phyloP scores from a whole-genome alignment of 2,329 filamentous ascomycete genomes.

The Alternaria sp. region DNA sequence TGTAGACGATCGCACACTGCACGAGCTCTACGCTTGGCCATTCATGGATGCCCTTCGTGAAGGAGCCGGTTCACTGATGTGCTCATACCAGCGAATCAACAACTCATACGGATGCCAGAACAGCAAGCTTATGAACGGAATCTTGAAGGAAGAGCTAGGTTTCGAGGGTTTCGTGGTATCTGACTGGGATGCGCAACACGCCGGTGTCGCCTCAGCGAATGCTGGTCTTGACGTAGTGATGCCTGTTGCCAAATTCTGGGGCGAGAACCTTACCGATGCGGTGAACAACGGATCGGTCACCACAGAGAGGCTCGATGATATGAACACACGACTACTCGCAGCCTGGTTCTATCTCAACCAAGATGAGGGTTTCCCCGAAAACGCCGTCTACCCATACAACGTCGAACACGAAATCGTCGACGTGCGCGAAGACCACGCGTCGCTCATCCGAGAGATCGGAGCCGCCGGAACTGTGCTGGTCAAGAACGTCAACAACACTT shows the following conservation, averaged over 20 bases:
- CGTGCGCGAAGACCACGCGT: conserved; percentile 51
- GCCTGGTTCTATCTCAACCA: conserved; percentile 46
- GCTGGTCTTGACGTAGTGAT: conserved; percentile 58
- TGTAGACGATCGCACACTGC: conserved; percentile 68
- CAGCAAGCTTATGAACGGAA: conserved; percentile 54
- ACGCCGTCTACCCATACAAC: conserved; percentile 30
- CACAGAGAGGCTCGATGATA: conserved; percentile 34
- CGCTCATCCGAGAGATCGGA: conserved; percentile 50
- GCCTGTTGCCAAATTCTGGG: conserved; percentile 42
- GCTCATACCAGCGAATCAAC: conserved; percentile 51
- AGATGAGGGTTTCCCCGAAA: conserved; percentile 42
- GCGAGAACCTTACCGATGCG: conserved; percentile 36
- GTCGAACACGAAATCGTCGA: conserved; percentile 53
- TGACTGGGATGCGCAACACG: conserved; percentile 56
- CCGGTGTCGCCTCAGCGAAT: conserved; percentile 52
- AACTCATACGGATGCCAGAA: conserved; percentile 44
- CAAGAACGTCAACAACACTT: conserved; percentile 61
- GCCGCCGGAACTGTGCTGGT: conserved; percentile 50
- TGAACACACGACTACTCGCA: conserved; percentile 39
- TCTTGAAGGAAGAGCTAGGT: conserved; percentile 59
- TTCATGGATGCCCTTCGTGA: conserved; percentile 66
- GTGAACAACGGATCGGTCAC: conserved; percentile 38
- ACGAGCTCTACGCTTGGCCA: conserved; percentile 71
- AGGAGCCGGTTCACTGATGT: conserved; percentile 67
- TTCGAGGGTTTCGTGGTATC: conserved; percentile 52